Conservation (phyloP, 2,329 filamentous ascomycete genomes). For the Colletotrichum sp. region DNA sequence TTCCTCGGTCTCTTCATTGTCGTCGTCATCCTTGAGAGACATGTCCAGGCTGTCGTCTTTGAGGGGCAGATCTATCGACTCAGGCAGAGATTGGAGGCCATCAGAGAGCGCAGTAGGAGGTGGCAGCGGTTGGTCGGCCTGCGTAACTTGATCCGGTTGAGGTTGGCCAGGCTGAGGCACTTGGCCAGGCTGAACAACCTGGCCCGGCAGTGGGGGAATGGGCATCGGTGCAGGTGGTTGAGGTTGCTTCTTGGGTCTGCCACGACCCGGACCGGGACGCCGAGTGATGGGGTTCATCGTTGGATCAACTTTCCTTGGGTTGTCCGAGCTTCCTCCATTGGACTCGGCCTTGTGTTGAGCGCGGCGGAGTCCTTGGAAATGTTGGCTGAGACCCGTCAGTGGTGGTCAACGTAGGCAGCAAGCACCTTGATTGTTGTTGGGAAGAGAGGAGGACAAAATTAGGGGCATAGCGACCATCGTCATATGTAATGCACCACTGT, state of each 20-base stretch:
- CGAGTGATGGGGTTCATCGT: slow-evolving; percentile 64
- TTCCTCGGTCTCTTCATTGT: slow-evolving; percentile 26
- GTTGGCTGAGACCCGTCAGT: slow-evolving; percentile 52
- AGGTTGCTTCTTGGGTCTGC: slow-evolving; percentile 56
- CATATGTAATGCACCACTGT: not conserved
- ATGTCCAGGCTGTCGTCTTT: slow-evolving; percentile 24
- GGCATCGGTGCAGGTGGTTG: slow-evolving; percentile 20
- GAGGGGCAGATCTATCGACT: slow-evolving; percentile 10
- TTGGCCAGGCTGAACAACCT: not conserved
- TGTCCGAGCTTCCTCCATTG: slow-evolving; percentile 38
- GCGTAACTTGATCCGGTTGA: slow-evolving; percentile 14
- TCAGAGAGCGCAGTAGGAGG: not conserved
- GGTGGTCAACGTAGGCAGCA: not conserved
- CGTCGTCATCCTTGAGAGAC: slow-evolving; percentile 32
- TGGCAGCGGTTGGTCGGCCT: not conserved
- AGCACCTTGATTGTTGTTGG: not conserved
- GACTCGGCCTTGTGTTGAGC: slow-evolving; percentile 59
- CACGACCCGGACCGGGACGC: slow-evolving; percentile 62
- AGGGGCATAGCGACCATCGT: not conserved
- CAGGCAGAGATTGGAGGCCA: not conserved
- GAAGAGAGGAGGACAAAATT: not conserved
- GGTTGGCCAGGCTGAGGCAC: not conserved
- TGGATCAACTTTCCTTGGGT: slow-evolving; percentile 50
- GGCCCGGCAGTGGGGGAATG: slow-evolving; percentile 6
- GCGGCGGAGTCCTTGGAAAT: slow-evolving; percentile 64